Conservation (phyloP, 371 early-diverging fungal genomes). For the Sporodiniella umbellata region DNA sequence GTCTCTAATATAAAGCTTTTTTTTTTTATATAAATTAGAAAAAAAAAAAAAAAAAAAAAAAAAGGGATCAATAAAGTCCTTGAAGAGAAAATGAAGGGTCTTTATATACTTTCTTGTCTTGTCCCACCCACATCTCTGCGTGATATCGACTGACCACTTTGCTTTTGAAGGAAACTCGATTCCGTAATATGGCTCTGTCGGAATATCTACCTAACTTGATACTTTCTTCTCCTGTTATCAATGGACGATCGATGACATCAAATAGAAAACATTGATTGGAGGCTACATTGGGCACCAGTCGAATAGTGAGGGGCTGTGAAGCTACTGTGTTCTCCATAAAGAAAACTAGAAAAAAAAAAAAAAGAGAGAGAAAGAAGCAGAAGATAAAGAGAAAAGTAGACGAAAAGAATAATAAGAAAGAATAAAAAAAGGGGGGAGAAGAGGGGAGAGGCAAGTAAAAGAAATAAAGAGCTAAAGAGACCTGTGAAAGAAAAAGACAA, state of each 20-base stretch:
- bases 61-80: too few relatives aligned
- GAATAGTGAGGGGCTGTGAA: conserved; percentile 44
- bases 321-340: too few relatives aligned
- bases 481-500: too few relatives aligned
- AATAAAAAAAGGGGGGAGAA: too few relatives aligned
- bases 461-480: too few relatives aligned
- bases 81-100: too few relatives aligned
- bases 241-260: conserved; percentile 72
- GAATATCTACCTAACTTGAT: conserved; percentile 77
- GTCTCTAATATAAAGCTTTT: conserved; percentile 82
- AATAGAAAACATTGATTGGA: conserved; percentile 67
- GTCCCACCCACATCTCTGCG: conserved; percentile 73
- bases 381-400: too few relatives aligned
- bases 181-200: conserved; percentile 58
- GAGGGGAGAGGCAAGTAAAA: too few relatives aligned
- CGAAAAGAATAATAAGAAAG: conserved; percentile 7
- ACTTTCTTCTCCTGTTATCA: conserved; percentile 51
- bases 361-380: too few relatives aligned
- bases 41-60: not conserved
- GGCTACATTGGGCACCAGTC: conserved; percentile 68
- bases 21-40: not conserved
- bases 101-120: conserved; percentile 30
- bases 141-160: conserved; percentile 79
- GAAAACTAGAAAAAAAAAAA: too few relatives aligned
- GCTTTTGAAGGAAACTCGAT: conserved; percentile 71